A percentile compares a stretch with the other conserved stretches of the same genome.
Evolutionary conservation across 2,329 filamentous ascomycete genomes (phyloP).

Genomic region (Pestalotiopsis fici): DNA sequence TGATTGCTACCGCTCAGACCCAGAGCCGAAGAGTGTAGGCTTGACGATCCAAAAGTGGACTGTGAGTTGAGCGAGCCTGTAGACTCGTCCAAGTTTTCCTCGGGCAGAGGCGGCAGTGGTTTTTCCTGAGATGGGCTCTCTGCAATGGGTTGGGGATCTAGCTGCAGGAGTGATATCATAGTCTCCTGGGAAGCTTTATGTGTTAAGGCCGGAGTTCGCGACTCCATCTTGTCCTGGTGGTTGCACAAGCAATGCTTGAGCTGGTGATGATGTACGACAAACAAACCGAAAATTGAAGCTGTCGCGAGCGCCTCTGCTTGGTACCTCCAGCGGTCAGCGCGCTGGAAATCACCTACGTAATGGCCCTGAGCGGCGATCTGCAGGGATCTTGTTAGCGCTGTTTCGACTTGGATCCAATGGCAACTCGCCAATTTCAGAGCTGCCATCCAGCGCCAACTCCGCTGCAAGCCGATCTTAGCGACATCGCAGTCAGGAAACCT

Average conservation of each 20-base stretch:
- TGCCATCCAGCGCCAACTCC: background rate
- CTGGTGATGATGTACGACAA: background rate
- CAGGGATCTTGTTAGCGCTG: conserved; percentile 1
- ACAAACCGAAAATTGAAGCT: background rate
- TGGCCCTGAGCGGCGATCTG: background rate
- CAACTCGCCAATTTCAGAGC: conserved; percentile 4
- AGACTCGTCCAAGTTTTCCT: conserved; percentile 34
- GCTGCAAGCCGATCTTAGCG: background rate
- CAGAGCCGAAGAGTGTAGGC: conserved; percentile 36
- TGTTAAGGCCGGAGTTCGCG: conserved; percentile 41
- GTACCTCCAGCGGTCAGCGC: background rate
- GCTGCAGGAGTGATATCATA: conserved; percentile 68
- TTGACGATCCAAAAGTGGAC: conserved; percentile 36
- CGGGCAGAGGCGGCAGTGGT: conserved; percentile 40
- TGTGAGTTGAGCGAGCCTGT: conserved; percentile 29
- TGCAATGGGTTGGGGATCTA: conserved; percentile 78
- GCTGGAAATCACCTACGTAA: conserved; percentile 2
- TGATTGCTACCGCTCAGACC: conserved; percentile 66
- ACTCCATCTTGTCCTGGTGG: conserved; percentile 4
- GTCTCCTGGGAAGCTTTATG: conserved; percentile 52
- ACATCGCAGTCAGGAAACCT: background rate
- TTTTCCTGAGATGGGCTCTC: conserved; percentile 52
- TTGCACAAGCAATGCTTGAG: background rate
- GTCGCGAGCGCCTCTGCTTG: background rate
- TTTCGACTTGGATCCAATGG: background rate